Conservation (phyloP, 257 asterid species). For the Thymus quinquecostatus region DNA sequence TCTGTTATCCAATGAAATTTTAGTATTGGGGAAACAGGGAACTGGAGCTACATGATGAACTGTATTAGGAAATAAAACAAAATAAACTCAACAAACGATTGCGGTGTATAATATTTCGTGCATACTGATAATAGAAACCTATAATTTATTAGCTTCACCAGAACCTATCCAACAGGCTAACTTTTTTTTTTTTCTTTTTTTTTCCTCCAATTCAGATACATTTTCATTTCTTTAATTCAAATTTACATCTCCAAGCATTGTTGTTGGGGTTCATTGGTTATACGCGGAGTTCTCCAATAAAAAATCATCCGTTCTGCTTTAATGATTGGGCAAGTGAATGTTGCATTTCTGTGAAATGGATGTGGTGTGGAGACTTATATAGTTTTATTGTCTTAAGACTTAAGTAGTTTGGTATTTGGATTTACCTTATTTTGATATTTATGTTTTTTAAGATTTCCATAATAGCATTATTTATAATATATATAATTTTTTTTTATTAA, state of each 20-base stretch:
- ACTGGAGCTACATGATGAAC: neutral
- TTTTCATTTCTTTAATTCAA: neutral
- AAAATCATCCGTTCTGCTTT: neutral
- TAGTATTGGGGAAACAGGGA: neutral
- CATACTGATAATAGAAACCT: neutral
- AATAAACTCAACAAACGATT: neutral
- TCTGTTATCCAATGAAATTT: conserved; percentile 5
- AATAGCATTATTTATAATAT: no score
- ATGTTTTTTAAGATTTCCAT: no score
- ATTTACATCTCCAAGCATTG: neutral
- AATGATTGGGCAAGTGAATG: conserved; percentile 3
- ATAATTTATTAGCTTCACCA: neutral
- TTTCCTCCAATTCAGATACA: neutral
- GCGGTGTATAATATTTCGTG: conserved; percentile 6
- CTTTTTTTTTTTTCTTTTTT: neutral
- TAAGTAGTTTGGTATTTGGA: no score
- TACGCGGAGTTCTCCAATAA: no score
- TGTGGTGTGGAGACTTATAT: neutral
- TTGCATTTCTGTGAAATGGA: neutral
- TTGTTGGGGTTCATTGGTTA: no score
- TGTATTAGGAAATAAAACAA: conserved; percentile 13
- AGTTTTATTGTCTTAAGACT: no score
- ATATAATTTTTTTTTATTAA: no score
- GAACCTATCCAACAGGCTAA: neutral
- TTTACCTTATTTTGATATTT: no score